Evolutionary conservation across 1,139 yeast genomes (phyloP).

Genomic region (Geotrichum candidum): DNA sequence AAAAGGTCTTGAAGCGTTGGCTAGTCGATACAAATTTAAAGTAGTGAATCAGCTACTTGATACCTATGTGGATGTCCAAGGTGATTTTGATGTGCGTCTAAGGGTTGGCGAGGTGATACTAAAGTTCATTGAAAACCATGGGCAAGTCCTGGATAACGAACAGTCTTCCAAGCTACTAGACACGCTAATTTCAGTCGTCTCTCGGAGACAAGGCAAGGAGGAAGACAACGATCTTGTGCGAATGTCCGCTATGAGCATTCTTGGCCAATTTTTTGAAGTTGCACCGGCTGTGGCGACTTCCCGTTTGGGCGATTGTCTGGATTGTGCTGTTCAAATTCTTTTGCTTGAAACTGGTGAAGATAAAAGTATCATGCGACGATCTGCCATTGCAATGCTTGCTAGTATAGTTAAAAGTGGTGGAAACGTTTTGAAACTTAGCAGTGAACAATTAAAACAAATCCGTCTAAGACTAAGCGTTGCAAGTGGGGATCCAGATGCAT

Average conservation of each 20-base stretch:
- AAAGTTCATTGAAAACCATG: slow-evolving; percentile 29
- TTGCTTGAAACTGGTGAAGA: slow-evolving; percentile 49
- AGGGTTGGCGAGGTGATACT: slow-evolving; percentile 72
- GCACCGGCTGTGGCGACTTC: slow-evolving; percentile 47
- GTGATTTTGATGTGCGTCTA: slow-evolving; percentile 55
- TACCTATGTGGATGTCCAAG: slow-evolving; percentile 38
- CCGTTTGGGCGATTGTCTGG: slow-evolving; percentile 53
- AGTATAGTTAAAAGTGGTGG: slow-evolving; percentile 48
- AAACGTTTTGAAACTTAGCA: neutral
- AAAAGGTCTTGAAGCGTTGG: slow-evolving; percentile 62
- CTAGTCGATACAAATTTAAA: slow-evolving; percentile 39
- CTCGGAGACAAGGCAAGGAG: slow-evolving; percentile 30
- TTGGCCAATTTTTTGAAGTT: slow-evolving; percentile 57
- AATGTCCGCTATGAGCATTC: slow-evolving; percentile 79
- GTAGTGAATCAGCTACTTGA: slow-evolving; percentile 41
- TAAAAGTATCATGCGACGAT: slow-evolving; percentile 57
- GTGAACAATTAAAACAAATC: neutral
- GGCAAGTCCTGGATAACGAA: slow-evolving; percentile 41
- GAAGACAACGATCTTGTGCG: slow-evolving; percentile 55
- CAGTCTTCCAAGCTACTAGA: slow-evolving; percentile 14
- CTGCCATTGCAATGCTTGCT: slow-evolving; percentile 64
- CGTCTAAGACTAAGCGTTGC: slow-evolving; percentile 4
- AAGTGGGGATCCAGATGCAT: slow-evolving; percentile 11
- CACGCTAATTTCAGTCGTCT: slow-evolving; percentile 39
- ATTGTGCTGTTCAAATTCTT: slow-evolving; percentile 70